A percentile compares a stretch with the other conserved stretches of the same genome.
These are phyloP conservation scores for Solanum sitiens DNA, from an alignment of 257 asterid genomes.

Conservation along the genomic window DNA sequence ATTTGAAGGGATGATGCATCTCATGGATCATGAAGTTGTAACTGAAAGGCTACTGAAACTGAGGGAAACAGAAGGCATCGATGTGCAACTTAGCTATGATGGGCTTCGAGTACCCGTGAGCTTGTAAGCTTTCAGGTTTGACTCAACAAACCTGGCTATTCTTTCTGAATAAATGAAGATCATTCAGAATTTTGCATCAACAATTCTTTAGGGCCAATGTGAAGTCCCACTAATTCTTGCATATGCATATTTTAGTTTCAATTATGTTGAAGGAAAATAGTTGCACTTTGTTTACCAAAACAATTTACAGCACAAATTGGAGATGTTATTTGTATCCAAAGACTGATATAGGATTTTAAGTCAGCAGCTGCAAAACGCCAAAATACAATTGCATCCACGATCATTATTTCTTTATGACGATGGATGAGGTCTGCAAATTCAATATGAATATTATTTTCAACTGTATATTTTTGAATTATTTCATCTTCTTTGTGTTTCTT, in stretches of 20 bases:
- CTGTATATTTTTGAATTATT: background rate
- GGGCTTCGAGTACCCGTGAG: conserved; percentile 73
- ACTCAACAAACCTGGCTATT: background rate
- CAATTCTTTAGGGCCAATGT: background rate
- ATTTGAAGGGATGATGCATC: conserved; percentile 91
- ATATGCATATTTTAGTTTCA: background rate
- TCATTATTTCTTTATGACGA: background rate
- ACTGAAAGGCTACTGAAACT: conserved; percentile 51
- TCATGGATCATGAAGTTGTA: conserved; percentile 85
- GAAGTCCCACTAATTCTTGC: background rate
- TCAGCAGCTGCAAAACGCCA: background rate
- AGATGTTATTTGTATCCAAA: background rate
- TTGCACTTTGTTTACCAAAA: background rate
- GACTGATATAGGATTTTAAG: background rate
- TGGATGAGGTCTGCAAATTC: background rate
- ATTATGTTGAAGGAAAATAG: background rate
- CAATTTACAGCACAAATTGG: background rate
- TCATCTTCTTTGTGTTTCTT: background rate
- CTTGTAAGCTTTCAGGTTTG: conserved; percentile 20
- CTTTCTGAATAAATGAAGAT: background rate
- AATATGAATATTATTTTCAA: background rate
- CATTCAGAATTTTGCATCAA: background rate
- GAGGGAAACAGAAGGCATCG: conserved; percentile 73
- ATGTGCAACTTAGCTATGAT: conserved; percentile 78
- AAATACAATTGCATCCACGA: background rate